Base-by-base conservation (phyloP, 306 rosid genomes). In the Hylodesmum podocarpum region DNA sequence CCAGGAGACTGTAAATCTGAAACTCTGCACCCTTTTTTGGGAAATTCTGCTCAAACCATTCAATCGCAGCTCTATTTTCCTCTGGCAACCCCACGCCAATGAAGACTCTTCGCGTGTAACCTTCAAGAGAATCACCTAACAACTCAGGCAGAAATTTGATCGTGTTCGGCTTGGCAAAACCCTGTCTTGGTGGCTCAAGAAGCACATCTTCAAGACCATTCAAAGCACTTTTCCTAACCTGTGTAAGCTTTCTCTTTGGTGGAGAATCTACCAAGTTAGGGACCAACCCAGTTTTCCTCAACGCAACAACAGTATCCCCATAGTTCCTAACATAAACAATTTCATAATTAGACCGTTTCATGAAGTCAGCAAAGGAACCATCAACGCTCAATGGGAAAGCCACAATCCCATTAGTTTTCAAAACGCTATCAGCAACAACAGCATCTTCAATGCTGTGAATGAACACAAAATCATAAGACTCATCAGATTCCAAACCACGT, bases 401-500 rank as follows among this genome's bases (percentile, higher is more conserved):
- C 54, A 89, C 77, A 78, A 91, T 88, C 72, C 93, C 97, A 59
- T 89, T 89, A 36, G 69, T 53, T 81, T 73, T 91, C 86, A 86
- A 37, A 75, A 89, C 68, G 27, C 80, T 83, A 70, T 89, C 92
- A 21, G 84, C 84, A 47, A 87, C 82, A 63, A 81, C 76, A 59
- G 82, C 81, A 67, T 89, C 91, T 28, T 71, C 84, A 54, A 75
- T 70, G 47, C 76, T 77, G 19, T 73, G 76, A 1, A 67, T n/a
- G 72, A 87, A 88, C 73, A 89, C 83, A 66, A 91, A 85, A 75
- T 89, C 91, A 86, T 79, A 83, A 4, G 86, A 70, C 72, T 81
- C 85, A n/a, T 86, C 83, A 41, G 87, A 79, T 39, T 71, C 84
- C 73, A 72, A 14, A 28, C 74, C 79, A 36, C 6, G 11, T 9